Evolutionary conservation across 768 basidiomycete genomes (phyloP).

Genomic region (Tricholoma hemisulphureum): DNA sequence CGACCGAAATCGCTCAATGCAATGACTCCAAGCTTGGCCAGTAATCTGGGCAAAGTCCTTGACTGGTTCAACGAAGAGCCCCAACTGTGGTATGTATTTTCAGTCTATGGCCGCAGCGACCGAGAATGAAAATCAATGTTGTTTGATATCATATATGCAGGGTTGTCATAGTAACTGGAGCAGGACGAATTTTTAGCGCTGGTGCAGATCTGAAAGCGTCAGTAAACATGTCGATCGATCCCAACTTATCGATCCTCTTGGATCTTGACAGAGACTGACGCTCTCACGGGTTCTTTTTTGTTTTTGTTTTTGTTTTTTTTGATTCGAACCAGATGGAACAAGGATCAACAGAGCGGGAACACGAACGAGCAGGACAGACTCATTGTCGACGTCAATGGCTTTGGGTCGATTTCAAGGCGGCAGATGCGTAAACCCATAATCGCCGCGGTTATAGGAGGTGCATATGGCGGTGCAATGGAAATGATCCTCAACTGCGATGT

Average conservation of each 20-base stretch:
- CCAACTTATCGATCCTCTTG: not conserved
- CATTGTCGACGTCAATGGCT: conserved; percentile 50
- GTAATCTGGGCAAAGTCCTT: conserved; percentile 51
- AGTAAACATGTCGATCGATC: conserved; percentile 22
- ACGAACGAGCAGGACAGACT: conserved; percentile 44
- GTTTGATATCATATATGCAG: conserved; percentile 42
- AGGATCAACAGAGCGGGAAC: conserved; percentile 44
- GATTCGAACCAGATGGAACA: conserved; percentile 53
- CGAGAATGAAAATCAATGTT: not conserved
- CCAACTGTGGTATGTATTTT: conserved; percentile 57
- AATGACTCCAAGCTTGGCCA: conserved; percentile 57
- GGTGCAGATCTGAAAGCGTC: conserved; percentile 79
- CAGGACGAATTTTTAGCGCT: conserved; percentile 72
- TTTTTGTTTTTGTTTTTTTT: too few relatives aligned
- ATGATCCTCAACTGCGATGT: conserved; percentile 76
- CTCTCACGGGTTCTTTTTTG: not conserved
- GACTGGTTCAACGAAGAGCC: conserved; percentile 77
- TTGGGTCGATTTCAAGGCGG: conserved; percentile 72
- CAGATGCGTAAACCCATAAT: conserved; percentile 70
- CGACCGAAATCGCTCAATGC: conserved; percentile 73
- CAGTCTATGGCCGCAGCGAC: not conserved
- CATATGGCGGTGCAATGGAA: conserved; percentile 66
- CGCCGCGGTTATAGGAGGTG: conserved; percentile 77
- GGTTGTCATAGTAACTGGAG: conserved; percentile 74
- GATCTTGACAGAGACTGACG: too few relatives aligned